Percentiles rank a stretch among this genome's conserved stretches.
Evolutionary conservation across 1,284 basidiomycete genomes (phyloP).

Genomic region (Apiotrichum akiyoshidainum): DNA sequence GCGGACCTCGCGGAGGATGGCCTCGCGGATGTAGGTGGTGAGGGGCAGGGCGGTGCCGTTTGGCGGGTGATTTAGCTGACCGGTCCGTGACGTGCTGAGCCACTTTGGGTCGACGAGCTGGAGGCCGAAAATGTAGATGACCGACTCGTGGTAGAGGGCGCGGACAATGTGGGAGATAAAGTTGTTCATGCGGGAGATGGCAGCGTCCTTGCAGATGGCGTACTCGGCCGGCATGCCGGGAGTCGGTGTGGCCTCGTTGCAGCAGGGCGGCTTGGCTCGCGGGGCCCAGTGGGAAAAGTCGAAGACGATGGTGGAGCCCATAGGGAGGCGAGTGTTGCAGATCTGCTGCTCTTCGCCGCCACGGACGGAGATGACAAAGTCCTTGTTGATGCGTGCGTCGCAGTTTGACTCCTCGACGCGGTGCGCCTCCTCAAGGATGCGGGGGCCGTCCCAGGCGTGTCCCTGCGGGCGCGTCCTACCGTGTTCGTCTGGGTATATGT

Average conservation of each 20-base stretch:
- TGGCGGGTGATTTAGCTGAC: no score
- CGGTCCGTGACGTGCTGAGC: background rate
- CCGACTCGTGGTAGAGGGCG: background rate
- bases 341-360: background rate
- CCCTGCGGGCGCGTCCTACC: background rate
- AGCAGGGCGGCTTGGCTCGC: no score
- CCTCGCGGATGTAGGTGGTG: background rate
- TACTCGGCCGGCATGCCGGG: no score
- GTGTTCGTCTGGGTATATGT: background rate
- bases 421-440: background rate
- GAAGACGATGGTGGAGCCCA: background rate
- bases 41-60: background rate
- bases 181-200: background rate
- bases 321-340: background rate
- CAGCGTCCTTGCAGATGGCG: no score
- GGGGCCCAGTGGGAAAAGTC: background rate
- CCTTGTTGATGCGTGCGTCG: background rate
- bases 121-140: conserved; percentile 1
- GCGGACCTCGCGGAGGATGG: no score
- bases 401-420: background rate
- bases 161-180: background rate
- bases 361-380: background rate
- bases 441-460: background rate
- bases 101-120: background rate
- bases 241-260: no score